phyloP scores from a whole-genome alignment of 257 asterid species.

The Anisodus acutangulus region DNA sequence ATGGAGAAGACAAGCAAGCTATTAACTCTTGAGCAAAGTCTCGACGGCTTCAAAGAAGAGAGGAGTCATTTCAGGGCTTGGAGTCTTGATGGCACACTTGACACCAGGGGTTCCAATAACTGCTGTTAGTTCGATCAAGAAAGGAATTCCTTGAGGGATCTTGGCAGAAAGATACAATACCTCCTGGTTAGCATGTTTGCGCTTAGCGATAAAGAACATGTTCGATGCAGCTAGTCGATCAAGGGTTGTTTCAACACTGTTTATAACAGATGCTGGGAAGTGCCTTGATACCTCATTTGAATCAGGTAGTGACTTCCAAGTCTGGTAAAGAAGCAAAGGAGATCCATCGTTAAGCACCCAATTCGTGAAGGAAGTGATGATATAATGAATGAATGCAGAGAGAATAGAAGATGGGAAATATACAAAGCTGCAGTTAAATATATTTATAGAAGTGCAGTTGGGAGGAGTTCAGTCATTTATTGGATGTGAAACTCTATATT shows the following conservation, averaged over 20 bases:
- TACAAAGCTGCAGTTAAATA: background rate
- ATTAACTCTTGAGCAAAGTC: constrained; percentile 57
- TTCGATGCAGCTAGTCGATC: constrained; percentile 74
- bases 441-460: background rate
- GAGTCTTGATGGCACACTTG: constrained; percentile 89
- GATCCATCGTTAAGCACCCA: too few relatives aligned
- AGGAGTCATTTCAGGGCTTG: constrained; percentile 85
- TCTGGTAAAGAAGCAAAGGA: constrained; percentile 47
- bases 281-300: constrained; percentile 85
- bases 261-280: constrained; percentile 71
- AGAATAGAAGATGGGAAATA: background rate
- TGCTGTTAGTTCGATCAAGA: constrained; percentile 88
- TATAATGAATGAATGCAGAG: background rate
- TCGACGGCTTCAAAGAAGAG: constrained; percentile 90
- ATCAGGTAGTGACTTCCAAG: constrained; percentile 98
- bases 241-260: constrained; percentile 66
- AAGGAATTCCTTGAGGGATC: constrained; percentile 80
- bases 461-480: background rate
- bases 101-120: constrained; percentile 78
- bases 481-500: background rate
- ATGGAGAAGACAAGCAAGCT: background rate
- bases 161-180: constrained; percentile 93
- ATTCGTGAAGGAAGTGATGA: background rate
- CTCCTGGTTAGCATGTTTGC: constrained; percentile 85
- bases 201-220: constrained; percentile 92